These are phyloP conservation scores for Quercus glauca DNA, from an alignment of 306 rosid species.

Conservation along the genomic window DNA sequence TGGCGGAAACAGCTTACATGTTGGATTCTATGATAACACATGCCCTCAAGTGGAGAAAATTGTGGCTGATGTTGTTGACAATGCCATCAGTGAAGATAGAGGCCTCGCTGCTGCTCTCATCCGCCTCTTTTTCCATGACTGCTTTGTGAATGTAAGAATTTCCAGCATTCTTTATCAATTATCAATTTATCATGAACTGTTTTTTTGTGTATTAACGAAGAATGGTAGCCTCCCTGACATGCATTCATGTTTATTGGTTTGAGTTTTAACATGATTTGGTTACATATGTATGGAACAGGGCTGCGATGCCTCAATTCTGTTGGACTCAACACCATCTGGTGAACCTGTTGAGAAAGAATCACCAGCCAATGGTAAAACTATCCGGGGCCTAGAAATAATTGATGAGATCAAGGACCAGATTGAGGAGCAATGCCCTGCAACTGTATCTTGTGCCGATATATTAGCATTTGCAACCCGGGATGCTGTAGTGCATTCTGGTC, in stretches of 20 bases:
- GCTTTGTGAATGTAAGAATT: conserved; percentile 58
- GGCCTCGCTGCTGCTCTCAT: conserved; percentile 32
- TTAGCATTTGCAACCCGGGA: conserved; percentile 43
- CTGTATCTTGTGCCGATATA: conserved; percentile 71
- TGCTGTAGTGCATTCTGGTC: conserved; percentile 28
- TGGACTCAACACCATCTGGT: conserved; percentile 35
- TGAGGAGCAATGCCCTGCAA: conserved; percentile 46
- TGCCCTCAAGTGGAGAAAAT: conserved; percentile 55
- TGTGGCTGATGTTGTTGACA: conserved; percentile 9
- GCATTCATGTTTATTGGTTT: neutral
- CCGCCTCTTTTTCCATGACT: conserved; percentile 74
- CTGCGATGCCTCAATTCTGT: conserved; percentile 71
- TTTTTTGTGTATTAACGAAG: neutral
- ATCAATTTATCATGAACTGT: neutral
- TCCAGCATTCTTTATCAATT: neutral
- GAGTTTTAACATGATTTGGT: neutral
- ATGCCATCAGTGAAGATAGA: conserved; percentile 9
- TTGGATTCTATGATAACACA: conserved; percentile 28
- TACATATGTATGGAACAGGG: conserved; percentile 42
- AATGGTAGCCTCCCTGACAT: neutral
- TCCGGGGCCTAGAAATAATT: conserved; percentile 45
- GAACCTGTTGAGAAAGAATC: conserved; percentile 52
- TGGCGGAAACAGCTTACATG: neutral
- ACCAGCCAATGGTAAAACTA: conserved; percentile 26
- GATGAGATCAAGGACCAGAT: conserved; percentile 55